Evolutionary conservation across 2,329 filamentous ascomycete species (phyloP).

Genomic region (Fusarium tjaetaba): DNA sequence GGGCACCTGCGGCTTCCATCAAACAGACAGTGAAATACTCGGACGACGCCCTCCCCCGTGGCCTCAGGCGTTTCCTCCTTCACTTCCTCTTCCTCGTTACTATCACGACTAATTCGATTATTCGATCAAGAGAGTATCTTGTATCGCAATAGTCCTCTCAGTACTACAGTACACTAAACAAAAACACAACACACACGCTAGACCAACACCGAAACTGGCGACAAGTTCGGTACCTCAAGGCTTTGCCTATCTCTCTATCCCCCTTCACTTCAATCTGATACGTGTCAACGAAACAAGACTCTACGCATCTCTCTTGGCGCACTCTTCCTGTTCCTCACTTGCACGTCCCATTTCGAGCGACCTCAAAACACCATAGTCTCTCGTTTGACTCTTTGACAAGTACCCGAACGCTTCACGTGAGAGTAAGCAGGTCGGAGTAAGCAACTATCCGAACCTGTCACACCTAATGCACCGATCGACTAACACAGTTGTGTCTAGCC

Average conservation of each 20-base stretch:
- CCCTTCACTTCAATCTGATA: slow-evolving; percentile 13
- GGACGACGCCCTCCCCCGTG: slow-evolving; percentile 46
- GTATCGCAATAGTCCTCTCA: not conserved
- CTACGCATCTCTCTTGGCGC: slow-evolving; percentile 2
- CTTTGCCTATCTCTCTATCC: slow-evolving; percentile 19
- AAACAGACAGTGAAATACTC: slow-evolving; percentile 49
- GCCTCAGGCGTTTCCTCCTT: slow-evolving; percentile 47
- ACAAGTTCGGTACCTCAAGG: slow-evolving; percentile 26
- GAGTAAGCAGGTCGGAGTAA: slow-evolving; percentile 40
- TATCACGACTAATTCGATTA: slow-evolving; percentile 3
- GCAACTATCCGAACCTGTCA: slow-evolving; percentile 27
- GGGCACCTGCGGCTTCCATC: slow-evolving; percentile 33
- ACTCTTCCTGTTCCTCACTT: slow-evolving; percentile 12
- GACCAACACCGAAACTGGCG: slow-evolving; percentile 31
- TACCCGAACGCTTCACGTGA: slow-evolving; percentile 21
- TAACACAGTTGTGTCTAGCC: slow-evolving; percentile 17
- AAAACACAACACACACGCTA: not conserved
- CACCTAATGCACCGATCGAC: not conserved
- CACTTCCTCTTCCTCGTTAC: slow-evolving; percentile 25
- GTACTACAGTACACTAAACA: not conserved
- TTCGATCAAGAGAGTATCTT: slow-evolving; percentile 12
- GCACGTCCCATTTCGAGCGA: slow-evolving; percentile 16
- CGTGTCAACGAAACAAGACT: slow-evolving; percentile 20
- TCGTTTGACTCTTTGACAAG: not conserved
- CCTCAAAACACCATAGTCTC: slow-evolving; percentile 19